Evolutionary conservation across 805 yeast species (phyloP), one percentile per base, ranked within the genome.

Genomic region (Hanseniaspora singularis): DNA sequence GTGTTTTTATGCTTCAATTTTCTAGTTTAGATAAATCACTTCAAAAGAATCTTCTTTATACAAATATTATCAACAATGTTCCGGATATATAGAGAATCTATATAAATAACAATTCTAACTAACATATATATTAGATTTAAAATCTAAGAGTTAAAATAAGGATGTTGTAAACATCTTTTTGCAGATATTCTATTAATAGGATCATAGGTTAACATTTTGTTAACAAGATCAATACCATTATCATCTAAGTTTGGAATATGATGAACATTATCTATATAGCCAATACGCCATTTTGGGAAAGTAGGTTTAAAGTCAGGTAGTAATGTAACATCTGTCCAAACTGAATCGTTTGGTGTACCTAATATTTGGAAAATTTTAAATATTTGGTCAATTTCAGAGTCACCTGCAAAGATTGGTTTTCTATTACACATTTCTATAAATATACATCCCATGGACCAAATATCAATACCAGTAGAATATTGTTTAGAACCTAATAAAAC

Each of bases 361-460:
- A 92, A 78, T 22, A 88, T 70, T 60, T 94, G 77, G 68, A 92
- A 92, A 44, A 92, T 92, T 60, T 85, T 84, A 63, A 81, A 74
- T 55, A 92, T 72, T 64, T 92, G 97, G 65, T 92, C 98, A 48
- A 92, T 96, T 63, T 89, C 94, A 33, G 95, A 85, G 11, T 89
- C 79, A 27, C 98, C 98, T 18, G 97, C 95, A 64, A 92, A 92
- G 43, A 92, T 68, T 1, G 98, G 97, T 57, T 89, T 81, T 27
- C 98, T 95, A n/a, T 95, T 84, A 59, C 92, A 81, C 97, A 92
- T 89, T 60, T 92, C 98, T 2, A 96, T 97, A 62, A 92, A 74
- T 46, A 92, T 92, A 65, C 98, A 92, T 14, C 98, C 98, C 14
- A 95, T 94, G 15, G 96, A 86, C 98, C 98, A 92, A 67, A 92